Evolutionary conservation across 495 filamentous ascomycete species (phyloP).

Genomic region (Penicillium samsonianum): DNA sequence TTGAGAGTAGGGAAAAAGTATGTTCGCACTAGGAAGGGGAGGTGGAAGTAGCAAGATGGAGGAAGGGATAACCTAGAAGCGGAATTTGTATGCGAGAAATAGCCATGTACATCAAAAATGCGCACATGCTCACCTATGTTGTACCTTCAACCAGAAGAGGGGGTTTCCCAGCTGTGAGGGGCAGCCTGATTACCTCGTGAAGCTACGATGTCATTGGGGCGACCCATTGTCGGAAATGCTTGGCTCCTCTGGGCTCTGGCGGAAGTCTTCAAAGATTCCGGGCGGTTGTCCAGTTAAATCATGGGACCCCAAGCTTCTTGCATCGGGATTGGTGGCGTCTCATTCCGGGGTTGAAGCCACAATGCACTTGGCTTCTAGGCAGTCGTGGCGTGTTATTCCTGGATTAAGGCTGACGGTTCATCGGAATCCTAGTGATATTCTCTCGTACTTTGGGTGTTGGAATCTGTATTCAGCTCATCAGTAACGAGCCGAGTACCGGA

Average conservation of each 20-base stretch:
- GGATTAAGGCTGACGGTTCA: conserved; percentile 2
- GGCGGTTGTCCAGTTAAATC: conserved; percentile 13
- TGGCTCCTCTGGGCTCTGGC: conserved; percentile 18
- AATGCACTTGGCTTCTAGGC: background rate
- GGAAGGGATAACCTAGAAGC: conserved; percentile 1
- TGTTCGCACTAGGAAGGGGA: background rate
- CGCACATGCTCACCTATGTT: conserved; percentile 6
- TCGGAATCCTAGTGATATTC: background rate
- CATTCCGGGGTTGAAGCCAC: conserved; percentile 13
- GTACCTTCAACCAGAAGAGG: conserved; percentile 12
- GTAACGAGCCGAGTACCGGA: background rate
- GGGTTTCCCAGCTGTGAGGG: conserved; percentile 16
- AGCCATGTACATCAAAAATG: background rate
- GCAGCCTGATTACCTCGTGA: conserved; percentile 12
- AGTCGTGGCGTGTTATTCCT: conserved; percentile 13
- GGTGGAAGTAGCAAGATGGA: conserved; percentile 1
- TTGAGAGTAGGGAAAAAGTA: background rate
- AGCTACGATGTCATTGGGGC: conserved; percentile 25
- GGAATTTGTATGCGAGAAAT: background rate
- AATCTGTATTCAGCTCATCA: too few species aligned
- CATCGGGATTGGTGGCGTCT: conserved; percentile 9
- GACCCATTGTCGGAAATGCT: conserved; percentile 10
- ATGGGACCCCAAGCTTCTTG: conserved; percentile 11
- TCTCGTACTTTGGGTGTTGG: conserved; percentile 1
- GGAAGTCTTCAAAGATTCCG: conserved; percentile 14